Evolutionary conservation across 2,329 filamentous ascomycete species (phyloP).

Genomic region (Furcasterigmium furcatum): DNA sequence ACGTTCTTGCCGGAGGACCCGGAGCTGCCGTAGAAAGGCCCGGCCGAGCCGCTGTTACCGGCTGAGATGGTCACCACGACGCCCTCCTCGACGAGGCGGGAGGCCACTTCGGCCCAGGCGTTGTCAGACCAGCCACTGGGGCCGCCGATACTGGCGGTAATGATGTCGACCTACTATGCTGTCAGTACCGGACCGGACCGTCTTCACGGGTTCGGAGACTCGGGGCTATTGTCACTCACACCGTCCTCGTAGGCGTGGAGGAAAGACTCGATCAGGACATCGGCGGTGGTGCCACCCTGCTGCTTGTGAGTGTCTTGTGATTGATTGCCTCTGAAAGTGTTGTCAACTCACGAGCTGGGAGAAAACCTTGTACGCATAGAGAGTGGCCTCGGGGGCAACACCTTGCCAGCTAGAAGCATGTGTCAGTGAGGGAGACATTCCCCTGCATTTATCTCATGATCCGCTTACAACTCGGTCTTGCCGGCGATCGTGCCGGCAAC

Average conservation of each 20-base stretch:
- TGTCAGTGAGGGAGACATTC: neutral
- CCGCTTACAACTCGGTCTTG: slow-evolving; percentile 2
- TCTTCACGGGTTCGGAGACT: neutral
- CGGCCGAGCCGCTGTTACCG: slow-evolving; percentile 46
- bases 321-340: neutral
- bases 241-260: slow-evolving; percentile 27
- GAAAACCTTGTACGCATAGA: neutral
- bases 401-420: slow-evolving; percentile 4
- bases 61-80: slow-evolving; percentile 46
- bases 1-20: slow-evolving; percentile 36
- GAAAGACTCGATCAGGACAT: slow-evolving; percentile 22
- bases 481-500: slow-evolving; percentile 7
- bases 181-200: neutral
- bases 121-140: slow-evolving; percentile 21
- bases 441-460: neutral
- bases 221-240: slow-evolving; percentile 9
- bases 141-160: slow-evolving; percentile 33
- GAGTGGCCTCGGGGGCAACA: neutral
- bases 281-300: neutral
- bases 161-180: slow-evolving; percentile 28
- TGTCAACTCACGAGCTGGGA: neutral
- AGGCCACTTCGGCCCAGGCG: neutral
- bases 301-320: neutral
- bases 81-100: slow-evolving; percentile 28
- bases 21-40: slow-evolving; percentile 40